A percentile compares a stretch with the other conserved stretches of the same genome.
phyloP scores from a whole-genome alignment of 1,284 basidiomycete genomes.

The Boletus semigastroideus region DNA sequence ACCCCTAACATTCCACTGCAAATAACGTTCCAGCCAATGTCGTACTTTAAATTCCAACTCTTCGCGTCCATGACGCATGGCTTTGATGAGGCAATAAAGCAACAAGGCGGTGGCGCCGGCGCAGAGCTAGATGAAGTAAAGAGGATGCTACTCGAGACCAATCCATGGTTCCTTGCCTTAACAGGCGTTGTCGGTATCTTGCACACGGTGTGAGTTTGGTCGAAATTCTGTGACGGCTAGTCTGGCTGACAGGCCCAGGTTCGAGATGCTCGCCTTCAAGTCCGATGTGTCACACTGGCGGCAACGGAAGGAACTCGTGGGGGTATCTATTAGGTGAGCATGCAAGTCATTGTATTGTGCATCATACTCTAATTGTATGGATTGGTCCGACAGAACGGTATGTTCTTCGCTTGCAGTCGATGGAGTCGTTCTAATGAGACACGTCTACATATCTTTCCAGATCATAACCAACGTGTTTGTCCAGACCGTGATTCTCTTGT shows the following conservation, averaged over 20 bases:
- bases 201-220: conserved; percentile 73
- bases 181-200: conserved; percentile 83
- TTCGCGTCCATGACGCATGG: conserved; percentile 80
- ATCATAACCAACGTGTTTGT: conserved; percentile 94
- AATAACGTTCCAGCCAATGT: conserved; percentile 83
- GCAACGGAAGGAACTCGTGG: conserved; percentile 84
- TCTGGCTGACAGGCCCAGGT: conserved; percentile 44
- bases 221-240: background rate
- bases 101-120: conserved; percentile 59
- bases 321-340: conserved; percentile 74
- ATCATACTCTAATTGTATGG: conserved; percentile 10
- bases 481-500: conserved; percentile 86
- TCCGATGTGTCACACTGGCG: conserved; percentile 95
- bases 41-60: conserved; percentile 83
- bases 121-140: conserved; percentile 92
- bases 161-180: conserved; percentile 84
- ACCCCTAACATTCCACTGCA: conserved; percentile 74
- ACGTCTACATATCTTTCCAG: conserved; percentile 34
- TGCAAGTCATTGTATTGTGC: conserved; percentile 5
- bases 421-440: conserved; percentile 8
- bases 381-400: conserved; percentile 42
- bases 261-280: conserved; percentile 94
- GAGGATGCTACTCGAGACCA: conserved; percentile 92
- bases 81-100: conserved; percentile 79
- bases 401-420: conserved; percentile 14